phyloP scores from a whole-genome alignment of 2,329 filamentous ascomycete genomes.

The Sclerotinia nivalis region DNA sequence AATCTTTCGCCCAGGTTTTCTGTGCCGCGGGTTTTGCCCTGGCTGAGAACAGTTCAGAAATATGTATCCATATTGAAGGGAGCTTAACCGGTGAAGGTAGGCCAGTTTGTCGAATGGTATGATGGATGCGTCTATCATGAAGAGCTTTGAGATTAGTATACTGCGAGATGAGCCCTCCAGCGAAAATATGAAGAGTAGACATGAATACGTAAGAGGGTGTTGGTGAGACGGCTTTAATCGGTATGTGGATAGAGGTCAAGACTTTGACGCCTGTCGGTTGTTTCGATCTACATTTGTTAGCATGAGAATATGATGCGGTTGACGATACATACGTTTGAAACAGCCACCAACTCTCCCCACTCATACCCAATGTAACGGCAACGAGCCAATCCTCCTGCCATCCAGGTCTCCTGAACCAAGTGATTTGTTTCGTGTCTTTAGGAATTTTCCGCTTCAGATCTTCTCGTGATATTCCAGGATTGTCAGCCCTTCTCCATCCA shows the following conservation, averaged over 20 bases:
- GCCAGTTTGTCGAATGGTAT: constrained; percentile 38
- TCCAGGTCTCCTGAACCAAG: constrained; percentile 69
- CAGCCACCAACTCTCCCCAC: constrained; percentile 79
- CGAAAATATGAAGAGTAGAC: constrained; percentile 42
- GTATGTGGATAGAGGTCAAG: constrained; percentile 33
- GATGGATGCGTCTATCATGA: constrained; percentile 32
- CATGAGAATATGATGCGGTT: background rate
- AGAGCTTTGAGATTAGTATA: constrained; percentile 44
- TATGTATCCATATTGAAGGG: constrained; percentile 36
- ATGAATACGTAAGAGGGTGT: constrained; percentile 40
- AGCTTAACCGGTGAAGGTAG: constrained; percentile 33
- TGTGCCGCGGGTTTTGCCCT: constrained; percentile 29
- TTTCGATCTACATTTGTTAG: constrained; percentile 24
- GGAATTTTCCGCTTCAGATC: constrained; percentile 60
- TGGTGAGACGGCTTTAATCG: constrained; percentile 35
- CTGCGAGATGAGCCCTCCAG: constrained; percentile 44
- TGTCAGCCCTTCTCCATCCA: constrained; percentile 58
- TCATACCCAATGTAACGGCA: constrained; percentile 67
- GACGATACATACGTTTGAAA: constrained; percentile 54
- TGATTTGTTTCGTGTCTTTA: constrained; percentile 61
- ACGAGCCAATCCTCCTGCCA: constrained; percentile 75
- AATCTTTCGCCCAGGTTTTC: constrained; percentile 58
- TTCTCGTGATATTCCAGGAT: constrained; percentile 51
- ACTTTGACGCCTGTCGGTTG: constrained; percentile 31
- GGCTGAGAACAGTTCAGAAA: constrained; percentile 36